Percentiles rank a stretch among this genome's conserved stretches.
Conservation (phyloP, 805 yeast genomes). For the Candida nanaspora region DNA sequence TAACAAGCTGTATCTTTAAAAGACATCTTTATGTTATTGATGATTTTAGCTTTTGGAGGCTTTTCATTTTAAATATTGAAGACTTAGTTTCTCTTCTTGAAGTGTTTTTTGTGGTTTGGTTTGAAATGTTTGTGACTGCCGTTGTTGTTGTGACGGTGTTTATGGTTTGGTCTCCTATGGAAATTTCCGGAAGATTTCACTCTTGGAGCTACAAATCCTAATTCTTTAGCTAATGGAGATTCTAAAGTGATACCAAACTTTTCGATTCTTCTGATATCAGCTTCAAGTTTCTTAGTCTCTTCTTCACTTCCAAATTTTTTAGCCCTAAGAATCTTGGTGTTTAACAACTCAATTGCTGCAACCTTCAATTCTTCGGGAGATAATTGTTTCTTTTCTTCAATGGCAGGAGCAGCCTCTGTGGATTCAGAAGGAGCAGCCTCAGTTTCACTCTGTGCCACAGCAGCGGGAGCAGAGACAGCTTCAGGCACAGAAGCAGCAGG, state of each 20-base stretch:
- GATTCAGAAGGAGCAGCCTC: conserved; percentile 12
- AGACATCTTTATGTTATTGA: no score
- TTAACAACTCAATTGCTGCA: conserved; percentile 59
- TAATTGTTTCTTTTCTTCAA: conserved; percentile 23
- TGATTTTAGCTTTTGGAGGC: no score
- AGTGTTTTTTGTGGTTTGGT: not conserved
- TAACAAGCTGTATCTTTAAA: no score
- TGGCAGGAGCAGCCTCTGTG: conserved; percentile 11
- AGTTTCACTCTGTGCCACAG: conserved; percentile 8
- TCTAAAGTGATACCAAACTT: conserved; percentile 77
- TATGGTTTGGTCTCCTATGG: not conserved
- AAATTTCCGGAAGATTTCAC: not conserved
- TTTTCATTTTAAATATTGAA: no score
- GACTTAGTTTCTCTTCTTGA: not conserved
- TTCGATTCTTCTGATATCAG: conserved; percentile 62
- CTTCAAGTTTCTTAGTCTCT: conserved; percentile 43
- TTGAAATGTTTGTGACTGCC: not conserved
- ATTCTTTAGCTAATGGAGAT: conserved; percentile 59
- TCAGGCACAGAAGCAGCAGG: conserved; percentile 6
- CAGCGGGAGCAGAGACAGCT: conserved; percentile 13
- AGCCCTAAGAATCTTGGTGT: conserved; percentile 62
- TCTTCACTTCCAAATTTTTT: conserved; percentile 66
- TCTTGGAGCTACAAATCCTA: conserved; percentile 38
- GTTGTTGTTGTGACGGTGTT: not conserved
- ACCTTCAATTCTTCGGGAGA: conserved; percentile 67